phyloP scores from a whole-genome alignment of 306 rosid genomes.

The Vigna radiata region DNA sequence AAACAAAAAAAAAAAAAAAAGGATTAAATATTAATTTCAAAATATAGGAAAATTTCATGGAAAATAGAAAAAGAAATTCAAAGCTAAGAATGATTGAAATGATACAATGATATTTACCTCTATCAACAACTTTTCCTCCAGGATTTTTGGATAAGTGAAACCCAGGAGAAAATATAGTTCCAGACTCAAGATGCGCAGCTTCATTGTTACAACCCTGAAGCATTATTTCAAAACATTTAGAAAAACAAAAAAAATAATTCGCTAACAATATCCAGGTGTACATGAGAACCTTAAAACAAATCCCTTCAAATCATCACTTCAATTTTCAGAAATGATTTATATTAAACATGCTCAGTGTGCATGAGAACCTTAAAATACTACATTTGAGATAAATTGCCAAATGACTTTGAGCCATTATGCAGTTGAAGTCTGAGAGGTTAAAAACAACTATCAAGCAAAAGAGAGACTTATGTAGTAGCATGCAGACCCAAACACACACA shows the following conservation, averaged over 20 bases:
- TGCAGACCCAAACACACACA: not conserved
- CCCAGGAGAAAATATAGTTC: conserved; percentile 90
- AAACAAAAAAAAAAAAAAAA: conserved; percentile 51
- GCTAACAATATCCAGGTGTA: not conserved
- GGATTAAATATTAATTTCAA: conserved; percentile 28
- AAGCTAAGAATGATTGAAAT: conserved; percentile 1
- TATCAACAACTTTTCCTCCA: conserved; percentile 64
- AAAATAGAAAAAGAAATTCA: conserved; percentile 34
- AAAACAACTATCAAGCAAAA: conserved; percentile 32
- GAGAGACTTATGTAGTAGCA: conserved; percentile 15
- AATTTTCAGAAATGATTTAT: conserved; percentile 21
- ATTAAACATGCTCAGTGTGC: conserved; percentile 21
- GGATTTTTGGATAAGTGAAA: conserved; percentile 73
- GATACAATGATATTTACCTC: conserved; percentile 64
- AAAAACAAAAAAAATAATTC: not conserved
- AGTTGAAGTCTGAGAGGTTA: not conserved
- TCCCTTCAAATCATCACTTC: conserved; percentile 28
- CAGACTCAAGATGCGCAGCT: conserved; percentile 55
- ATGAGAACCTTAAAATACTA: conserved; percentile 12
- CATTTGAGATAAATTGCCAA: not conserved
- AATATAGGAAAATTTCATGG: conserved; percentile 23
- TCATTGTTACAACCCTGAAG: conserved; percentile 63
- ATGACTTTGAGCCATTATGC: not conserved
- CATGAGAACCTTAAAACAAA: too few relatives aligned
- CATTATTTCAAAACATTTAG: conserved; percentile 28